Base-by-base conservation (phyloP, 2,329 filamentous ascomycete genomes). In the Tolypocladium nubicola region DNA sequence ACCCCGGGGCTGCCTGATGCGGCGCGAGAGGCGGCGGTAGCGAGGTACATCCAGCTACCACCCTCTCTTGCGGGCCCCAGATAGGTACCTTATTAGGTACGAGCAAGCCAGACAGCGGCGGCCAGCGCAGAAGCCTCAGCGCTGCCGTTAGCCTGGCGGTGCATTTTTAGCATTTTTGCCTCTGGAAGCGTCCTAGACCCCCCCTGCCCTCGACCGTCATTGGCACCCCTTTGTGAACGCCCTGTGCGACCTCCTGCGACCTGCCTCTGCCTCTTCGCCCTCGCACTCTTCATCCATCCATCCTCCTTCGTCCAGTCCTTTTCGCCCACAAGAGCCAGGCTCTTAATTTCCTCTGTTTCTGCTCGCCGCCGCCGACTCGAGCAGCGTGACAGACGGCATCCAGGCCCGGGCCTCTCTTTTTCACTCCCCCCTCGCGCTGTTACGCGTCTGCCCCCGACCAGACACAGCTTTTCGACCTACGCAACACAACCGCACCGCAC, bases 371-470 rank as follows among this genome's bases (percentile, higher is more conserved):
- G 26, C 35, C 55, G 38, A 37, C 33, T 33, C 30, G 38, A 50
- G 37, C 45, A 56, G 45, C 43, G 14, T 16, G 30, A 8, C 30
- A 11, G 33, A 41, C 30, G n/a, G 43, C 53, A 37, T 5, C 54
- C 30, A 10, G 8, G 9, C 21, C 41, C 21, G 54, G 54, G 41
- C 57, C 50, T 54, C 45, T 49, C 39, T 54, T 30, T 56, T 53
- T 63, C 57, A 54, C 60, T 62, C 60, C 63, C 61, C 55, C 57
- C 56, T 58, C 59, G 60, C 59, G 58, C 59, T 61, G 56, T 9
- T 45, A 52, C 60, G 58, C 40, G 47, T 52, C 47, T 35, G 14
- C 26, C 43, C 40, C 41, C 41, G 21, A 47, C 45, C 19, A 30
- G 30, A 33, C 47, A n/a, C 47, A 50, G 47, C 47, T 35, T 37